Conservation (phyloP, 2,329 filamentous ascomycete species). For the Tolypocladium amazonense region DNA sequence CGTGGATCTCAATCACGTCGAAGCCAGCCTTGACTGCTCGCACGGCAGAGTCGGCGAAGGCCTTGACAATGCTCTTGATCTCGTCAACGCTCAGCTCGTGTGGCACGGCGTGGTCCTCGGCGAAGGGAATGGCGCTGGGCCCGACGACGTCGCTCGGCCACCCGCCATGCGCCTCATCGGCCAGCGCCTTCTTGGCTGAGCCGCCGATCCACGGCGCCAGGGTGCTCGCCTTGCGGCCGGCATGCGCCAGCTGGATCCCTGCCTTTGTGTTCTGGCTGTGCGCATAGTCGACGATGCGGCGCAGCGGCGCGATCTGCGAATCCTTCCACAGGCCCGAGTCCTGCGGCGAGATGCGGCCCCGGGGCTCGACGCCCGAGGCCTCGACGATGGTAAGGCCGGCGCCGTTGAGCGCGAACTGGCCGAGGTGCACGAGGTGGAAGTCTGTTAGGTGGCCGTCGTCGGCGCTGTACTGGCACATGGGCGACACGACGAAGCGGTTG, state of each 20-base stretch:
- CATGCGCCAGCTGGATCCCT: conserved; percentile 73
- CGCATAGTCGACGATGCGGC: conserved; percentile 63
- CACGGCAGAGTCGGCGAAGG: conserved; percentile 47
- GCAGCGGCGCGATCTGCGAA: conserved; percentile 63
- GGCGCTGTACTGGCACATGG: conserved; percentile 52
- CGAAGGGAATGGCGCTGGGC: conserved; percentile 46
- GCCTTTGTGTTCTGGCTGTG: conserved; percentile 70
- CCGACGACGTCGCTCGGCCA: conserved; percentile 47
- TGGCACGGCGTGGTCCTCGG: conserved; percentile 48
- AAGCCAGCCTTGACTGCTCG: conserved; percentile 59
- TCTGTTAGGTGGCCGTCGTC: conserved; percentile 59
- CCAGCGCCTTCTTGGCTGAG: conserved; percentile 37
- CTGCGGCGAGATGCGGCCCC: conserved; percentile 75
- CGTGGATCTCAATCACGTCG: conserved; percentile 63
- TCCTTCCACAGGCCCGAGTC: conserved; percentile 78
- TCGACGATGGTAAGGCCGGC: conserved; percentile 67
- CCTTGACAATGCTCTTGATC: conserved; percentile 53
- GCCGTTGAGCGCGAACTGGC: conserved; percentile 67
- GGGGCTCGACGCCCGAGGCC: conserved; percentile 62
- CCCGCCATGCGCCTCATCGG: conserved; percentile 39
- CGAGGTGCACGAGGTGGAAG: conserved; percentile 76
- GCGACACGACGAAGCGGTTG: conserved; percentile 48
- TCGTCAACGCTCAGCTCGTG: conserved; percentile 58
- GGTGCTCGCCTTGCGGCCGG: conserved; percentile 58
- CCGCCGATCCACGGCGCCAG: conserved; percentile 52